phyloP scores from a whole-genome alignment of 2,329 filamentous ascomycete species.

The Pseudogymnoascus sp. region DNA sequence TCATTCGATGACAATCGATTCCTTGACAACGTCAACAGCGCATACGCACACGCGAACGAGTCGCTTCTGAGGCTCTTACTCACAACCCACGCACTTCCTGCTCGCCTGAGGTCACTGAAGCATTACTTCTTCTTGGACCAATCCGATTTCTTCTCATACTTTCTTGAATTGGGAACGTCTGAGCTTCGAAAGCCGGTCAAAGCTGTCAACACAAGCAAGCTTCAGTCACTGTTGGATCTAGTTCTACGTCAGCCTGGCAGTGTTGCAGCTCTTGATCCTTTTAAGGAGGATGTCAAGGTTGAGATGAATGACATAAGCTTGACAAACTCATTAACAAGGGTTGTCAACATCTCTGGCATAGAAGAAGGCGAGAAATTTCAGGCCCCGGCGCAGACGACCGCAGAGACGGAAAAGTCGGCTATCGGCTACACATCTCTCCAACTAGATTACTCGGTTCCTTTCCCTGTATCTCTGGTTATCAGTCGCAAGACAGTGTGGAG shows the following conservation, averaged over 20 bases:
- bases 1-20: conserved; percentile 91
- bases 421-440: conserved; percentile 87
- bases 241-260: conserved; percentile 94
- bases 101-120: conserved; percentile 81
- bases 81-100: conserved; percentile 84
- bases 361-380: conserved; percentile 81
- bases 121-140: conserved; percentile 99
- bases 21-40: conserved; percentile 89
- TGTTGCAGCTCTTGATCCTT: conserved; percentile 87
- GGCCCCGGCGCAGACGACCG: conserved; percentile 57
- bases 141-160: conserved; percentile 97
- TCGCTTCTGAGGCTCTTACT: conserved; percentile 85
- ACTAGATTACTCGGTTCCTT: conserved; percentile 89
- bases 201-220: conserved; percentile 81
- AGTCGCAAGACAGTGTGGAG: conserved; percentile 94
- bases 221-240: conserved; percentile 91
- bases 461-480: conserved; percentile 90
- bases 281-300: conserved; percentile 97
- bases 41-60: conserved; percentile 91
- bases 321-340: conserved; percentile 88
- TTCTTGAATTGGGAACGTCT: conserved; percentile 82
- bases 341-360: conserved; percentile 92
- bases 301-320: conserved; percentile 93
- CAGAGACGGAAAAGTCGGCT: conserved; percentile 77
- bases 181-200: conserved; percentile 87